Conservation (phyloP, 352 stramenopile species). For the Phytophthora gonapodyides region DNA sequence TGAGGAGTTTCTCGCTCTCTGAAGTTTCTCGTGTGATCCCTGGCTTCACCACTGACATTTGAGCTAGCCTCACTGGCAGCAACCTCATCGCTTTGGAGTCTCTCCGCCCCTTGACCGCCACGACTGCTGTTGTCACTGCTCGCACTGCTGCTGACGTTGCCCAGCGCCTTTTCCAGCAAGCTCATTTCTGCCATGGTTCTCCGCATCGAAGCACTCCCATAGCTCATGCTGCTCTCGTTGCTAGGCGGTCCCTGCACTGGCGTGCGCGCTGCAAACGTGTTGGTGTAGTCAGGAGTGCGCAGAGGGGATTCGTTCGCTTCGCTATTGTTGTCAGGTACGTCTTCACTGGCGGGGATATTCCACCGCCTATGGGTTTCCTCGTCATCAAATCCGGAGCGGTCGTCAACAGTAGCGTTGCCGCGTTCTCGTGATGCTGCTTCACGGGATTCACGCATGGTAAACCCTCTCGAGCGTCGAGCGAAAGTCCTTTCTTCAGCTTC, state of each 20-base stretch:
- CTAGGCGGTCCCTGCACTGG: constrained; percentile 20
- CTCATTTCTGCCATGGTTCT: constrained; percentile 69
- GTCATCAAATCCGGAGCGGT: constrained; percentile 11
- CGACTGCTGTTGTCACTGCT: constrained; percentile 36
- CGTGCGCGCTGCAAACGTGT: constrained; percentile 6
- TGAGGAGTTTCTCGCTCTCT: neutral
- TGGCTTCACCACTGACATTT: constrained; percentile 1
- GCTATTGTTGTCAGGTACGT: neutral
- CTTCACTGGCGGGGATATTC: constrained; percentile 14
- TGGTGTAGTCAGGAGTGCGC: constrained; percentile 15
- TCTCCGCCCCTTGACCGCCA: constrained; percentile 6
- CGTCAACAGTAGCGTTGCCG: constrained; percentile 2
- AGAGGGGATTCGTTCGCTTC: constrained; percentile 10
- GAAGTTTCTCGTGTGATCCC: neutral
- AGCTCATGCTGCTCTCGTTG: constrained; percentile 50
- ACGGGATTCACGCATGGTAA: neutral
- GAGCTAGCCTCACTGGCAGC: constrained; percentile 10
- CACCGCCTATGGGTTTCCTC: constrained; percentile 14
- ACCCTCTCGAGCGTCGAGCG: constrained; percentile 2
- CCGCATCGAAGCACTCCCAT: constrained; percentile 44
- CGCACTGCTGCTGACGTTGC: constrained; percentile 66
- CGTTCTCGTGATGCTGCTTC: constrained; percentile 6
- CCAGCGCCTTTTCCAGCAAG: constrained; percentile 66
- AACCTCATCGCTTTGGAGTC: constrained; percentile 2
- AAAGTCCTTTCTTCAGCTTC: neutral